These are phyloP conservation scores for Eucalyptus tenuipes DNA, from an alignment of 345 rosid species.

Conservation along the genomic window DNA sequence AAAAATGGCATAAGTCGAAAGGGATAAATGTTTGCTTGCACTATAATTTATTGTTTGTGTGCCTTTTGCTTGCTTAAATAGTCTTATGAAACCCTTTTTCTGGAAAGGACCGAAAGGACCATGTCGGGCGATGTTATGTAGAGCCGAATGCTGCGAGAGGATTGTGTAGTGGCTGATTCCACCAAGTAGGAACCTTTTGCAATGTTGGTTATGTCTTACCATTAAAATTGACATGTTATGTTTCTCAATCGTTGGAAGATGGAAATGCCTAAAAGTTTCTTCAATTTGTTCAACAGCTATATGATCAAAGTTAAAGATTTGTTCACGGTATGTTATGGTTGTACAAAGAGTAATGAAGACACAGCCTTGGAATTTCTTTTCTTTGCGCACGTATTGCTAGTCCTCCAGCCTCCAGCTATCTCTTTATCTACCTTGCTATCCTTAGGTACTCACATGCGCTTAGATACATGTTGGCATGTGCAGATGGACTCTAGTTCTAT, in stretches of 20 bases:
- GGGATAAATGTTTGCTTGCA: not conserved
- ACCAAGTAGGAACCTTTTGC: not conserved
- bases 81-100: not conserved
- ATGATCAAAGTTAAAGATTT: not conserved
- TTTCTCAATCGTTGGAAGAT: not conserved
- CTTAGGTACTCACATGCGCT: not conserved
- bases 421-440: not conserved
- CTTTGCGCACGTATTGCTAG: not conserved
- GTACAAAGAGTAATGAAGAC: not conserved
- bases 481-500: no score
- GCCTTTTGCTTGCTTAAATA: not conserved
- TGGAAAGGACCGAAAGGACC: no score
- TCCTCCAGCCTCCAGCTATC: not conserved
- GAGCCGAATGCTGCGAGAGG: not conserved
- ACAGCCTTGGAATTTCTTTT: not conserved
- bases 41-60: not conserved
- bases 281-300: not conserved
- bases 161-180: not conserved
- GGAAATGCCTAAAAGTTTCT: not conserved
- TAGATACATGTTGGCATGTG: no score
- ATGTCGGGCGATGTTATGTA: not conserved
- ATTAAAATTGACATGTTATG: not conserved
- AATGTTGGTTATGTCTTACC: not conserved
- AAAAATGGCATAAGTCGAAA: not conserved
- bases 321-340: not conserved